Evolutionary conservation across 1,139 yeast species (phyloP).

Genomic region (Yamadazyma buinensis): DNA sequence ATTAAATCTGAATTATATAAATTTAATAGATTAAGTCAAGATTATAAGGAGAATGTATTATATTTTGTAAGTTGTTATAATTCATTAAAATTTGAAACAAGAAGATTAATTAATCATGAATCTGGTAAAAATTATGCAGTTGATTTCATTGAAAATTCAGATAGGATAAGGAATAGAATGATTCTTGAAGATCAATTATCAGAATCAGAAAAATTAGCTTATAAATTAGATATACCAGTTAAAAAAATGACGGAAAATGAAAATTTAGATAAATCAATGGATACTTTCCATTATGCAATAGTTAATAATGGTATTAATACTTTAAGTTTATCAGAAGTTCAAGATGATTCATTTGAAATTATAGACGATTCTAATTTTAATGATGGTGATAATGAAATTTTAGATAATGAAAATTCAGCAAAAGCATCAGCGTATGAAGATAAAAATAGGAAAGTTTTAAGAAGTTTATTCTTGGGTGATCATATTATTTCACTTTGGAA

Average conservation of each 20-base stretch:
- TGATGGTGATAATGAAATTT: constrained; percentile 16
- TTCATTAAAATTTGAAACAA: constrained; percentile 39
- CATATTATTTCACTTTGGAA: constrained; percentile 69
- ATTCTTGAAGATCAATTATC: constrained; percentile 49
- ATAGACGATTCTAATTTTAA: constrained; percentile 31
- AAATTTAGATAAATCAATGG: constrained; percentile 9
- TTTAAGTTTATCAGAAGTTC: constrained; percentile 19
- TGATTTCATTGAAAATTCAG: constrained; percentile 65
- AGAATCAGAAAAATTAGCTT: constrained; percentile 40
- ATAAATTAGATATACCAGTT: constrained; percentile 38
- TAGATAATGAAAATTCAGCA: constrained; percentile 11
- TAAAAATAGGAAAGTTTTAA: constrained; percentile 66
- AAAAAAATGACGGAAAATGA: constrained; percentile 15
- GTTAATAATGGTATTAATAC: constrained; percentile 23
- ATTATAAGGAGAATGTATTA: constrained; percentile 56
- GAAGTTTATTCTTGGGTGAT: constrained; percentile 70
- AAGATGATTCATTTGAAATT: constrained; percentile 12
- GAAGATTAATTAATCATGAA: constrained; percentile 24
- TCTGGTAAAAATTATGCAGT: constrained; percentile 34
- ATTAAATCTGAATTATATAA: constrained; percentile 46
- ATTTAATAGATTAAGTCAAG: constrained; percentile 54
- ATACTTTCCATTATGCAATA: constrained; percentile 17
- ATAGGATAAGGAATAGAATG: constrained; percentile 59
- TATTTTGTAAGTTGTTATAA: constrained; percentile 48
- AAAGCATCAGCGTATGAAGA: constrained; percentile 47